A percentile compares a stretch with the other conserved stretches of the same genome.
phyloP scores from a whole-genome alignment of 768 basidiomycete species.

The Suillus luteus region DNA sequence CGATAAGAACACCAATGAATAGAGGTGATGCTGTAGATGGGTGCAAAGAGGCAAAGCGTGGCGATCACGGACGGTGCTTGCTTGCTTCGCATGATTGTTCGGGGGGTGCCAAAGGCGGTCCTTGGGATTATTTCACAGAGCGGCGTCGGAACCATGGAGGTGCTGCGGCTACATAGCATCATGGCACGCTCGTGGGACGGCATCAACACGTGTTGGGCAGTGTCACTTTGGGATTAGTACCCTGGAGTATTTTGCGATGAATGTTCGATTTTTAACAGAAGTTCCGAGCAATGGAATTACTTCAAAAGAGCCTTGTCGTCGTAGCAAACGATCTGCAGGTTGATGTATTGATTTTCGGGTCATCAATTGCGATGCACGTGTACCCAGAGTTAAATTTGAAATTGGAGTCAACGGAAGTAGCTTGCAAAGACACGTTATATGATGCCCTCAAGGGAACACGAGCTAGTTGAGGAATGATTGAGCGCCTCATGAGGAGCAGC shows the following conservation, averaged over 20 bases:
- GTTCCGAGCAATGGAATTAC: slow-evolving; percentile 27
- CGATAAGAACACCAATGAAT: background rate
- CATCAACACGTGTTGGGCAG: slow-evolving; percentile 31
- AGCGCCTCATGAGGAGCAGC: background rate
- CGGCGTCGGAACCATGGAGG: slow-evolving; percentile 1
- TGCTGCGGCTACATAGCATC: slow-evolving; percentile 28
- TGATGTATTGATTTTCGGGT: slow-evolving; percentile 1
- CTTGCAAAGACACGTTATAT: background rate
- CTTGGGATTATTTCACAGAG: slow-evolving; percentile 3
- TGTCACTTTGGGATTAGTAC: slow-evolving; percentile 32
- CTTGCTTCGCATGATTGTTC: background rate
- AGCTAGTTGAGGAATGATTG: background rate
- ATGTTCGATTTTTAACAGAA: slow-evolving; percentile 11
- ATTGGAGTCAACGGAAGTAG: slow-evolving; percentile 3
- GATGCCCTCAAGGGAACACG: background rate
- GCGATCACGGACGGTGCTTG: background rate
- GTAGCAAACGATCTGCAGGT: background rate
- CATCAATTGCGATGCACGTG: slow-evolving; percentile 4
- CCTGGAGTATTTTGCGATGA: slow-evolving; percentile 13
- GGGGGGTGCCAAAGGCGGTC: background rate
- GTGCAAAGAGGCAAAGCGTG: background rate
- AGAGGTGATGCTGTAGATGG: slow-evolving; percentile 2
- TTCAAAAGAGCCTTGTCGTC: background rate
- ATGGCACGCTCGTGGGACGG: slow-evolving; percentile 32
- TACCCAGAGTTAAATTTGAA: slow-evolving; percentile 6